Evolutionary conservation across 257 asterid species (phyloP).

Genomic region (Ehretia macrophylla): DNA sequence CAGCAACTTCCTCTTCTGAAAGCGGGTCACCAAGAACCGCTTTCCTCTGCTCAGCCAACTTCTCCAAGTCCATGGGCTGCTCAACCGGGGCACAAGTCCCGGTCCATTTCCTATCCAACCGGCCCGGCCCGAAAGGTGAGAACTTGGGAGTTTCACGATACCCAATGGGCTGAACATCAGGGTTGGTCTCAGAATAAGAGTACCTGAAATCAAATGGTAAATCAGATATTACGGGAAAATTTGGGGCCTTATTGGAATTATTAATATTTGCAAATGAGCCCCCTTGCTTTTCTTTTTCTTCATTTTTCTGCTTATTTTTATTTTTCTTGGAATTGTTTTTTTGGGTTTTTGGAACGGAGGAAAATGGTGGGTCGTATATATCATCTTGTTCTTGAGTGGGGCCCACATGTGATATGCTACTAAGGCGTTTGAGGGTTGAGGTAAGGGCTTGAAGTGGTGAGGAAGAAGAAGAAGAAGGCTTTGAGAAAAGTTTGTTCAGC

Average conservation of each 20-base stretch:
- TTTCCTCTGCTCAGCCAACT: constrained; percentile 44
- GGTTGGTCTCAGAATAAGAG: constrained; percentile 76
- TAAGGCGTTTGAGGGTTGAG: not conserved
- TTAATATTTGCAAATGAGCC: constrained; percentile 1
- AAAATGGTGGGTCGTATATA: constrained; percentile 64
- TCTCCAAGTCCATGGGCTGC: constrained; percentile 36
- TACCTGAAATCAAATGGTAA: constrained; percentile 77
- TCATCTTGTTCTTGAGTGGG: constrained; percentile 11
- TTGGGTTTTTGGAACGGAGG: constrained; percentile 24
- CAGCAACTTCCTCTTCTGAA: constrained; percentile 57
- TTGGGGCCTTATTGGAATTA: constrained; percentile 1
- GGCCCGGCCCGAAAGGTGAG: constrained; percentile 88
- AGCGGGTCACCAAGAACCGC: constrained; percentile 62
- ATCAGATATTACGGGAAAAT: constrained; percentile 37
- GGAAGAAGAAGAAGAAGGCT: not conserved
- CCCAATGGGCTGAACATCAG: constrained; percentile 59
- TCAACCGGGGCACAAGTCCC: constrained; percentile 61
- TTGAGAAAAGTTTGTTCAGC: not conserved
- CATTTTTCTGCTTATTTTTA: constrained; percentile 10
- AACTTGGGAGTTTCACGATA: constrained; percentile 68
- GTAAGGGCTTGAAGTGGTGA: not conserved
- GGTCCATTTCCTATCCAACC: constrained; percentile 78
- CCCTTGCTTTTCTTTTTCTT: constrained; percentile 7
- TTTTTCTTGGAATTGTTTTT: constrained; percentile 8
- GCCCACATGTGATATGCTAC: not conserved